These are phyloP conservation scores for Globisporangium sylvaticum DNA, from an alignment of 352 stramenopile species.

Conservation along the genomic window DNA sequence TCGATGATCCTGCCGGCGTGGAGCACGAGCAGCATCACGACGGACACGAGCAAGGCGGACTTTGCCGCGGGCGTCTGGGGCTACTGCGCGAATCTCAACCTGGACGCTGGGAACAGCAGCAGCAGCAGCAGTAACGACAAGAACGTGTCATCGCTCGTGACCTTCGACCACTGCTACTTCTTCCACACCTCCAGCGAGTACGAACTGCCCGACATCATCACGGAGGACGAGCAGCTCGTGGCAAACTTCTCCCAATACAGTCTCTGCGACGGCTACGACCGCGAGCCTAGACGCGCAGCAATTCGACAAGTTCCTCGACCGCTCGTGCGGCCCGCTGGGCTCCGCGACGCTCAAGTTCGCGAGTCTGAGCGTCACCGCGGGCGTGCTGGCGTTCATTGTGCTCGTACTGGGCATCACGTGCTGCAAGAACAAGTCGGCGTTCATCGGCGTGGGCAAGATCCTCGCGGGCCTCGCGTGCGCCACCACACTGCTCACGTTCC, in stretches of 20 bases:
- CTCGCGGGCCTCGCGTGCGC: constrained; percentile 38
- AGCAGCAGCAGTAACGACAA: constrained; percentile 4
- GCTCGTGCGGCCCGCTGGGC: constrained; percentile 50
- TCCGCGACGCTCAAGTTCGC: constrained; percentile 41
- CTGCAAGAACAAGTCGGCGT: constrained; percentile 66
- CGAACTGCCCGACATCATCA: constrained; percentile 27
- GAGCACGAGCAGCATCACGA: constrained; percentile 45
- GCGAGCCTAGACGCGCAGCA: constrained; percentile 41
- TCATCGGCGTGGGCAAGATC: constrained; percentile 45
- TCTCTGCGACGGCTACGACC: constrained; percentile 53
- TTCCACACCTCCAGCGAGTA: constrained; percentile 64
- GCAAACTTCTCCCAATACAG: constrained; percentile 53
- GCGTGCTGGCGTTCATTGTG: constrained; percentile 42
- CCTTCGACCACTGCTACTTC: constrained; percentile 70
- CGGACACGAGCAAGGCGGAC: constrained; percentile 33
- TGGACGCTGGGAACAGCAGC: constrained; percentile 16
- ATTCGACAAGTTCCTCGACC: constrained; percentile 60
- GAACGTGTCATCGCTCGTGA: constrained; percentile 20
- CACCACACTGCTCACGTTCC: constrained; percentile 47
- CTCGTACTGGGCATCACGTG: constrained; percentile 60
- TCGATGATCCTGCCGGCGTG: constrained; percentile 63
- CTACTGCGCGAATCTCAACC: constrained; percentile 58
- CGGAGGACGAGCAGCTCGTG: constrained; percentile 23
- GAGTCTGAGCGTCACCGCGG: constrained; percentile 33
- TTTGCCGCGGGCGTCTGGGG: constrained; percentile 63